Conservation (phyloP, 768 basidiomycete species). For the Lentinula raphanica region DNA sequence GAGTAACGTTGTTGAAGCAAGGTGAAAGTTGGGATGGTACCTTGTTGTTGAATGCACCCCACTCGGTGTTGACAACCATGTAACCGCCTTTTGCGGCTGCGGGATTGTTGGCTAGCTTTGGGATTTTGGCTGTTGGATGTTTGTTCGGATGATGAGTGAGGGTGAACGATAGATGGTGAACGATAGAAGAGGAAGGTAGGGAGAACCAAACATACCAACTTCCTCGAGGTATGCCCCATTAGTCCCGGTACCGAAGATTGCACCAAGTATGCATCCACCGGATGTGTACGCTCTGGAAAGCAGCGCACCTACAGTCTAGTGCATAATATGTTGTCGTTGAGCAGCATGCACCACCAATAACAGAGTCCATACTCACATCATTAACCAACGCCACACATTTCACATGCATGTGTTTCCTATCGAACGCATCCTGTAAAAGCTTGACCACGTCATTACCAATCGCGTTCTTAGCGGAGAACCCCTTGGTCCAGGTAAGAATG, state of each 20-base stretch:
- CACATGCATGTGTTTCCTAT: slow-evolving; percentile 88
- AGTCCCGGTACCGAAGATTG: slow-evolving; percentile 97
- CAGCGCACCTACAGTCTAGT: slow-evolving; percentile 92
- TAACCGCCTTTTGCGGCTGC: slow-evolving; percentile 56
- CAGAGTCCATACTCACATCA: slow-evolving; percentile 79
- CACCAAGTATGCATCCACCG: slow-evolving; percentile 83
- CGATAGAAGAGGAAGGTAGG: background rate
- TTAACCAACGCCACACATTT: slow-evolving; percentile 90
- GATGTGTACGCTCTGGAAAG: slow-evolving; percentile 91
- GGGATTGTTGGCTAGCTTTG: slow-evolving; percentile 68
- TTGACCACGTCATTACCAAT: slow-evolving; percentile 85
- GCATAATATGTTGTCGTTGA: background rate
- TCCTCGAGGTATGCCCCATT: slow-evolving; percentile 97
- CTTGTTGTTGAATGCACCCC: slow-evolving; percentile 96
- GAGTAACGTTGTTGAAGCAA: background rate
- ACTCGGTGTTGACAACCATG: slow-evolving; percentile 98
- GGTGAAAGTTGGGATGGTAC: slow-evolving; percentile 37
- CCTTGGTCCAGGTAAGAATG: slow-evolving; percentile 94
- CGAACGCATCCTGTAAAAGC: slow-evolving; percentile 87
- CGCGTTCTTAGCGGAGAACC: slow-evolving; percentile 88
- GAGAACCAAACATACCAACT: slow-evolving; percentile 45
- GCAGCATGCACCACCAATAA: no score
- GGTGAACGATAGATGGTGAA: no score
- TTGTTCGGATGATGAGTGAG: background rate
- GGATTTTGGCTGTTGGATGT: slow-evolving; percentile 53